Conservation (phyloP, 2,329 filamentous ascomycete species). For the Daldinia sp. region DNA sequence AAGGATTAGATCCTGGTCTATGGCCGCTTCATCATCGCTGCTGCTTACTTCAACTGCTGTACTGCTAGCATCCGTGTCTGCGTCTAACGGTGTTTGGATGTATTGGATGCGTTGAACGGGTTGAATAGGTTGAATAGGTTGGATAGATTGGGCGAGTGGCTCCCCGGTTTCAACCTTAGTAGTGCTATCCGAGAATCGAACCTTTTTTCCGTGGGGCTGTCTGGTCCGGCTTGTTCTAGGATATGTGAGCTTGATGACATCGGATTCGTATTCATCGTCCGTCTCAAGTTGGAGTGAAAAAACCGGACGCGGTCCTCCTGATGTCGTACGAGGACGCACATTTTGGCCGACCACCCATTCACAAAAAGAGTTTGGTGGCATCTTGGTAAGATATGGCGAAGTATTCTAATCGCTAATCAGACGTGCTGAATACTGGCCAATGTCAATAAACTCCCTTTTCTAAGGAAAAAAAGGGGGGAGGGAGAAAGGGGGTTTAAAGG, state of each 20-base stretch:
- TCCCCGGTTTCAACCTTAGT: conserved; percentile 52
- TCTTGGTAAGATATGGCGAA: conserved; percentile 24
- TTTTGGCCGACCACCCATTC: conserved; percentile 55
- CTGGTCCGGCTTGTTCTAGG: conserved; percentile 50
- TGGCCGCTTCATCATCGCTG: conserved; percentile 29
- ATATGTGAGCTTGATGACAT: conserved; percentile 59
- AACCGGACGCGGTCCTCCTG: conserved; percentile 29
- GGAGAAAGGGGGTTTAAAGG: not conserved
- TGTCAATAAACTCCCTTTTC: not conserved
- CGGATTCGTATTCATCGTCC: conserved; percentile 61
- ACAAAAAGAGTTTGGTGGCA: conserved; percentile 51
- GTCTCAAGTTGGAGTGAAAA: conserved; percentile 56
- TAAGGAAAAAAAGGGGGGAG: not conserved
- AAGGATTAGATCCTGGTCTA: conserved; percentile 47
- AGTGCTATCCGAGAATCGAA: conserved; percentile 35
- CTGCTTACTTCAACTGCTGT: conserved; percentile 19
- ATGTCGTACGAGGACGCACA: conserved; percentile 25
- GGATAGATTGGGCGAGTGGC: conserved; percentile 28
- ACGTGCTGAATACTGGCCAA: not conserved
- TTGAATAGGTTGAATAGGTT: no score
- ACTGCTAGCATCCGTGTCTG: conserved; percentile 32
- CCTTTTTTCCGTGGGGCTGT: conserved; percentile 24
- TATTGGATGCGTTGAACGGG: not conserved
- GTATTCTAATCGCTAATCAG: not conserved
- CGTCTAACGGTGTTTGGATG: not conserved